Conservation (phyloP, 768 basidiomycete genomes). For the Kwoniella botswanensis region DNA sequence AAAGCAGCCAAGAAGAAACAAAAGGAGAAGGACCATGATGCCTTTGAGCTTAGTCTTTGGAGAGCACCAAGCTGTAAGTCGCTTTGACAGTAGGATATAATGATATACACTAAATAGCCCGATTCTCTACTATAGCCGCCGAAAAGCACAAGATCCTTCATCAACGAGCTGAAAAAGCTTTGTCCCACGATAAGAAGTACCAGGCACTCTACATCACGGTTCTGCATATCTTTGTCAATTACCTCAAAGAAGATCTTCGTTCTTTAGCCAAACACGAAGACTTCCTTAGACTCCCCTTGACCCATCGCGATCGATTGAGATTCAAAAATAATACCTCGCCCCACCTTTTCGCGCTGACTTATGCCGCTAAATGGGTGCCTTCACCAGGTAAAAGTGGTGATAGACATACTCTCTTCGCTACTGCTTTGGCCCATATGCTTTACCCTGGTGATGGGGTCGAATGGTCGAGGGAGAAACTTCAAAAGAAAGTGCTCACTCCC, state of each 20-base stretch:
- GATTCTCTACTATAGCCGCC: not conserved
- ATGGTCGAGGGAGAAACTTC: constrained; percentile 66
- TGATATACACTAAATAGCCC: not conserved
- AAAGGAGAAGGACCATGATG: not conserved
- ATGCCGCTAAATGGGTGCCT: constrained; percentile 75
- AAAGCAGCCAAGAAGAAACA: constrained; percentile 4
- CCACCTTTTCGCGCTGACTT: constrained; percentile 62
- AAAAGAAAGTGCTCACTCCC: constrained; percentile 67
- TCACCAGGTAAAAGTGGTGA: constrained; percentile 68
- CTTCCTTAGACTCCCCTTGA: constrained; percentile 53
- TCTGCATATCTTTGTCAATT: constrained; percentile 67
- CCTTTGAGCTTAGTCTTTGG: constrained; percentile 9
- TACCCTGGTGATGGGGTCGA: constrained; percentile 58
- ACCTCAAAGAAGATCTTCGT: constrained; percentile 63
- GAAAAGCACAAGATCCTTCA: constrained; percentile 33
- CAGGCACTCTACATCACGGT: constrained; percentile 70
- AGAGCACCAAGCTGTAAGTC: constrained; percentile 14
- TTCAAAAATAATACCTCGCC: constrained; percentile 41
- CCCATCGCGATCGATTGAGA: constrained; percentile 1
- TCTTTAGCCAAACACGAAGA: constrained; percentile 57
- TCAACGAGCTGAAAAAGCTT: constrained; percentile 28
- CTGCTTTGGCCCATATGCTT: constrained; percentile 68
- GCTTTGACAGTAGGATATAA: not conserved
- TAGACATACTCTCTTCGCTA: constrained; percentile 68
- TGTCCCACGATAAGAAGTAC: constrained; percentile 61